Base-by-base conservation (phyloP, 1,284 basidiomycete species). In the Pseudozyma pruni region DNA sequence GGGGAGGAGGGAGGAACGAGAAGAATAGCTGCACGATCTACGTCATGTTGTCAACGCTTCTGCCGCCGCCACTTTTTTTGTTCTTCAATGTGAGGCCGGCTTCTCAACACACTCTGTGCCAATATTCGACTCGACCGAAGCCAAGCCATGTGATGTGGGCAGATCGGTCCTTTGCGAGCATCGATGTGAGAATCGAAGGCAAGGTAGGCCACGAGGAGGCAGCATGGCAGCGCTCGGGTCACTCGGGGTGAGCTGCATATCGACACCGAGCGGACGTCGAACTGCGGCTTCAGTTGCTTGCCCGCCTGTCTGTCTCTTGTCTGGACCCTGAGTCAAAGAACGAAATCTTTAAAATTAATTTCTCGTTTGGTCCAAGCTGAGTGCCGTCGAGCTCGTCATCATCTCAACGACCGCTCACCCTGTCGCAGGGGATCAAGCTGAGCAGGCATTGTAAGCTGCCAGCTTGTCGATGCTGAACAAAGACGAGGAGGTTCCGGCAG, bases 231-330 rank as follows among this genome's bases (percentile, higher is more conserved):
- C 29, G 51, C 59, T 62, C 60, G 60, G 51, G 48, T 34, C 38
- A 20, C 60, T 63, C 60, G 53, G 60, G 17, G 53, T 56, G 22
- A 35, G 17, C 22, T 63, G 60, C 60, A 63, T 56, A 32, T 43
- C 16, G 14, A 51, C 38, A 33, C 53, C 48, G 48, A 52, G 53
- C 37, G 31, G 39, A 34, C 17, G 20, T 32, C 27, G 29, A n/a
- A 37, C 33, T 14, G n/a, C 10, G 10, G 33, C 33, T 34, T n/a
- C n/a, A n/a, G n/a, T n/a, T n/a, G n/a, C n/a, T n/a, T n/a, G 33
- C 33, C 6, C 33, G 16, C 13, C 33, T 34, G 27, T 29, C 27
- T 29, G n/a, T n/a, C 27, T 29, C 7, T 11, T 11, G 19, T 29
- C 41, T 53, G 53, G 33, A 56, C 37, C 46, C 53, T 48, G 38